Percentiles rank a stretch among this genome's conserved stretches.
phyloP scores from a whole-genome alignment of 2,329 filamentous ascomycete genomes.

The Penicillium occitanis region DNA sequence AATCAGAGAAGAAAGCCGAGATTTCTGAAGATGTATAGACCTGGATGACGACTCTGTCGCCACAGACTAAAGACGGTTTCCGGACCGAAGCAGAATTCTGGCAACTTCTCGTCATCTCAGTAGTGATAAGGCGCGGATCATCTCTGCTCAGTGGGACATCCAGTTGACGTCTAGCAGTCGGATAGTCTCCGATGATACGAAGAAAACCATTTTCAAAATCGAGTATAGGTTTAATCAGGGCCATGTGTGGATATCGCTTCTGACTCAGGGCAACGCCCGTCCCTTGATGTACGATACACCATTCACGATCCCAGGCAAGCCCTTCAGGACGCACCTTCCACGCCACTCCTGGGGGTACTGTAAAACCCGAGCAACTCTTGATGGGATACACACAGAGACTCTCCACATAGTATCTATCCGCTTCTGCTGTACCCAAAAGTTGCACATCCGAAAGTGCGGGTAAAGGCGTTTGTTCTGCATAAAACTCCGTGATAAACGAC shows the following conservation, averaged over 20 bases:
- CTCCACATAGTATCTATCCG: conserved; percentile 55
- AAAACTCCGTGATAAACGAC: conserved; percentile 70
- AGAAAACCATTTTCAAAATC: conserved; percentile 69
- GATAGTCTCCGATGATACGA: conserved; percentile 51
- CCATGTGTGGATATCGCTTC: conserved; percentile 86
- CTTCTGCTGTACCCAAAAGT: conserved; percentile 9
- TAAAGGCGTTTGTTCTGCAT: conserved; percentile 43
- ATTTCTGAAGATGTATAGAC: conserved; percentile 67
- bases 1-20: conserved; percentile 73
- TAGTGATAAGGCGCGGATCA: conserved; percentile 58
- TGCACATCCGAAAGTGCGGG: conserved; percentile 22
- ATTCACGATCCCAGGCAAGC: conserved; percentile 91
- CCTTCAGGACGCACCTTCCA: conserved; percentile 85
- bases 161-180: conserved; percentile 34
- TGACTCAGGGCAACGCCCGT: conserved; percentile 83
- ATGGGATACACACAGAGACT: conserved; percentile 79
- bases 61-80: conserved; percentile 71
- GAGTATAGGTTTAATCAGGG: conserved; percentile 71
- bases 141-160: conserved; percentile 39
- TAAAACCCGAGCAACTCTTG: conserved; percentile 85
- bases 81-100: conserved; percentile 31
- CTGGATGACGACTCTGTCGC: conserved; percentile 70
- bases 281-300: conserved; percentile 87
- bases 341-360: conserved; percentile 59
- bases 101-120: conserved; percentile 53